These are phyloP conservation scores for Botryotinia narcissicola DNA, from an alignment of 2,329 filamentous ascomycete species.

Conservation along the genomic window DNA sequence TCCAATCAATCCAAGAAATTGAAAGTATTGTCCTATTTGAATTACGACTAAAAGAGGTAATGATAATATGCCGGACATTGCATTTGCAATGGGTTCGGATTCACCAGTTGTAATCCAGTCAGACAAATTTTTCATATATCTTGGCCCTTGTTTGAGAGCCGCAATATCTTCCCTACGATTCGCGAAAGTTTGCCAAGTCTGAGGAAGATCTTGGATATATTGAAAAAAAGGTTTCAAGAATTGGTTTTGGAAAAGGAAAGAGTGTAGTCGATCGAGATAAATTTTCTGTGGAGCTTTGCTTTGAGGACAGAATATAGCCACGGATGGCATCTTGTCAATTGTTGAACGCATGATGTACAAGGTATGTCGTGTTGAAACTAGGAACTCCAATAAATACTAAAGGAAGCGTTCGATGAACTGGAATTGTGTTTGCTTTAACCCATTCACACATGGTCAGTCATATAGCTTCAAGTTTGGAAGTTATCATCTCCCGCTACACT, in stretches of 20 bases:
- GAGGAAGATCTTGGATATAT: slow-evolving; percentile 17
- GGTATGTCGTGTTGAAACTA: not conserved
- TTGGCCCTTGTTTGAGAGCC: slow-evolving; percentile 3
- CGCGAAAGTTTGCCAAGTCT: slow-evolving; percentile 4
- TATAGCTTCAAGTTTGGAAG: not conserved
- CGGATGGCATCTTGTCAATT: not conserved
- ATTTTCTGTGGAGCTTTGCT: slow-evolving; percentile 7
- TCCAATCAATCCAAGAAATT: slow-evolving; percentile 18
- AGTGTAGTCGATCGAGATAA: slow-evolving; percentile 7
- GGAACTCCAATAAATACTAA: not conserved
- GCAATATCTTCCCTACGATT: not conserved
- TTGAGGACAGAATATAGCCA: slow-evolving; percentile 15
- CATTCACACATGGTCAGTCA: not conserved
- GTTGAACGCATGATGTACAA: not conserved
- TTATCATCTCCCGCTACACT: not conserved
- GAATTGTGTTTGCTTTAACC: not conserved
- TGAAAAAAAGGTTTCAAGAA: not conserved
- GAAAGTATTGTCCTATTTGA: slow-evolving; percentile 21
- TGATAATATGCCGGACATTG: slow-evolving; percentile 19
- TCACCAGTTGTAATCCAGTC: not conserved
- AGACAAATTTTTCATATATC: not conserved
- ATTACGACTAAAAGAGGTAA: slow-evolving; percentile 15
- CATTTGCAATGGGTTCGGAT: not conserved
- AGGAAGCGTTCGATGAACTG: too few species aligned
- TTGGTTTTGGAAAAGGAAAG: slow-evolving; percentile 21